phyloP scores from a whole-genome alignment of 2,329 filamentous ascomycete genomes.

The Cryphonectria parasitica region DNA sequence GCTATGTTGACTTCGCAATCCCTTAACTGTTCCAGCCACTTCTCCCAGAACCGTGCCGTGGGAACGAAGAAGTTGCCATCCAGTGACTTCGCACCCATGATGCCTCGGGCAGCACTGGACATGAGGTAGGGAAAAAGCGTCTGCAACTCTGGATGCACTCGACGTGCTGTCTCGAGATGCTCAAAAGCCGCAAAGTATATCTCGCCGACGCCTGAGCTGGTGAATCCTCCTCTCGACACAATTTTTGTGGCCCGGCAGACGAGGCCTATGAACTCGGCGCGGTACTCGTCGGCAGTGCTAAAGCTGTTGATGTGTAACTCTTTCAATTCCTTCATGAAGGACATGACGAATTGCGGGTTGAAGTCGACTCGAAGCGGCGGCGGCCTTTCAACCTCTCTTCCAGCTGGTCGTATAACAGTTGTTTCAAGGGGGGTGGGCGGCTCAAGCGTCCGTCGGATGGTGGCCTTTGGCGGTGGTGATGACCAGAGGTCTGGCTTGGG shows the following conservation, averaged over 20 bases:
- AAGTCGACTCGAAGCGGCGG: not conserved
- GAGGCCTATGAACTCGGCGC: not conserved
- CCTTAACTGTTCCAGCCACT: constrained; percentile 19
- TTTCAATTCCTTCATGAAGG: constrained; percentile 36
- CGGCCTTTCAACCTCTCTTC: not conserved
- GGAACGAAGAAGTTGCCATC: constrained; percentile 14
- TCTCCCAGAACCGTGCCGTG: constrained; percentile 15
- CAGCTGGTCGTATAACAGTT: not conserved
- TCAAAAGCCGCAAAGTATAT: constrained; percentile 11
- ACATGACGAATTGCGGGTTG: not conserved
- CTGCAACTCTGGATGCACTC: constrained; percentile 4
- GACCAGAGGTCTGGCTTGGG: constrained; percentile 38
- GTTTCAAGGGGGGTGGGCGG: not conserved
- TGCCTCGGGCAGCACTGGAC: constrained; percentile 7
- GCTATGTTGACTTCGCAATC: constrained; percentile 6
- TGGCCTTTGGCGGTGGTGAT: not conserved
- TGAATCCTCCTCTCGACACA: constrained; percentile 17
- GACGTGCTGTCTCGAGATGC: constrained; percentile 8
- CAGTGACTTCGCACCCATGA: constrained; percentile 6
- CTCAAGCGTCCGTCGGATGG: not conserved
- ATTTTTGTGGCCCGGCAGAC: not conserved
- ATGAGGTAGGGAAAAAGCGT: constrained; percentile 9
- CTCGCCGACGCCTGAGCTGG: constrained; percentile 19
- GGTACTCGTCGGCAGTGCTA: constrained; percentile 10
- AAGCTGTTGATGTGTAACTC: constrained; percentile 5